A percentile compares a stretch with the other conserved stretches of the same genome.
These are phyloP conservation scores for Linnemannia exigua DNA, from an alignment of 192 early-diverging fungal species.

Conservation along the genomic window DNA sequence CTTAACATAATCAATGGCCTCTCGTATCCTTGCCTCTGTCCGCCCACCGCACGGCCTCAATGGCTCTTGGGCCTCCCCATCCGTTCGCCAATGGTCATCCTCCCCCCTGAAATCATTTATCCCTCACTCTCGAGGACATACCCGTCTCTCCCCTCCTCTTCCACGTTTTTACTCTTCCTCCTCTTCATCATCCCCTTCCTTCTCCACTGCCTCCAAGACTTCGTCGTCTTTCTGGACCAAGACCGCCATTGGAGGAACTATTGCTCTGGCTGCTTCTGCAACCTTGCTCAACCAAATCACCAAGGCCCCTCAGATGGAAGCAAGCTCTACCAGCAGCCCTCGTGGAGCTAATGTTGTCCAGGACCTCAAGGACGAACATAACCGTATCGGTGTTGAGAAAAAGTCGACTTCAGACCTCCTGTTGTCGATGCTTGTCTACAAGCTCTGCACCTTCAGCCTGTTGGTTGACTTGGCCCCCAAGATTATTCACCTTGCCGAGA, in stretches of 20 bases:
- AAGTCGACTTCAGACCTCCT: constrained; percentile 72
- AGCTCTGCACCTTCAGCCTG: constrained; percentile 71
- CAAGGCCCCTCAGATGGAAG: constrained; percentile 30
- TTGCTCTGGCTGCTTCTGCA: constrained; percentile 28
- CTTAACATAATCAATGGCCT: constrained; percentile 1
- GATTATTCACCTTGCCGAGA: constrained; percentile 68
- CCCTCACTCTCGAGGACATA: constrained; percentile 38
- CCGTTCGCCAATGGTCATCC: background rate
- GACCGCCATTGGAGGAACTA: constrained; percentile 22
- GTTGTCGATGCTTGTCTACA: constrained; percentile 76
- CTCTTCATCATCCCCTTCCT: background rate
- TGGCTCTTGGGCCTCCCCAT: constrained; percentile 6
- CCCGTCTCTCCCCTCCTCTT: constrained; percentile 13
- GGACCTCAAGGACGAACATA: constrained; percentile 56
- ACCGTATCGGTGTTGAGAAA: constrained; percentile 56
- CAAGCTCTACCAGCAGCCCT: background rate
- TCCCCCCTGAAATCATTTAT: constrained; percentile 22
- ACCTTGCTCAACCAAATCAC: constrained; percentile 25
- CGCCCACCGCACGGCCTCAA: background rate
- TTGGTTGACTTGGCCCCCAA: constrained; percentile 71
- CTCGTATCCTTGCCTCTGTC: constrained; percentile 9
- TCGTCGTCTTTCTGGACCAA: constrained; percentile 27
- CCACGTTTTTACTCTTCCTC: constrained; percentile 7
- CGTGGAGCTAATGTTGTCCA: constrained; percentile 15
- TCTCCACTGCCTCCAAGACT: background rate